Conservation (phyloP, 129 eudicot species). For the Heracleum sosnowskyi region DNA sequence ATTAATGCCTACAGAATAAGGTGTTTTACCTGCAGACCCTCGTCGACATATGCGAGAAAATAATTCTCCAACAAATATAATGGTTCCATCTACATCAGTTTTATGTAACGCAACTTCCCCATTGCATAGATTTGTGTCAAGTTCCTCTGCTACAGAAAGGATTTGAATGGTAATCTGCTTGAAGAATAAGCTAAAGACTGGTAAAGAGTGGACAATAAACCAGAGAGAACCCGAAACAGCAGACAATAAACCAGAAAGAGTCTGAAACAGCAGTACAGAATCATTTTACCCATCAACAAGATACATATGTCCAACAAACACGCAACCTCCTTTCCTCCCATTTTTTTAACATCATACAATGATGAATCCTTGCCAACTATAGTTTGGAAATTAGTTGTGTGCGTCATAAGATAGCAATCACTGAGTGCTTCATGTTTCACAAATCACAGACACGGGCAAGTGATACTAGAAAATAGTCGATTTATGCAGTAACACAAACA, state of each 20-base stretch:
- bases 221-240: neutral
- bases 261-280: neutral
- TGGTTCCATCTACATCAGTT: slow-evolving; percentile 32
- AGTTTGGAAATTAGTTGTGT: neutral
- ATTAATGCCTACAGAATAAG: slow-evolving; percentile 3
- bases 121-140: slow-evolving; percentile 22
- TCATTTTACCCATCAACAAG: neutral
- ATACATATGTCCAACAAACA: neutral
- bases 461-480: neutral
- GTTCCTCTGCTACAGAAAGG: slow-evolving; percentile 62
- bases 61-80: slow-evolving; percentile 58
- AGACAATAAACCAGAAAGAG: neutral
- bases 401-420: neutral
- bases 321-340: neutral
- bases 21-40: slow-evolving; percentile 73
- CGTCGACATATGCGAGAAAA: slow-evolving; percentile 82
- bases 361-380: neutral
- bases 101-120: slow-evolving; percentile 14
- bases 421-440: neutral
- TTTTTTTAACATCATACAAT: neutral
- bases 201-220: slow-evolving; percentile 34
- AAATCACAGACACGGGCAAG: neutral
- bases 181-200: slow-evolving; percentile 51
- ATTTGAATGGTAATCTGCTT: slow-evolving; percentile 60
- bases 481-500: neutral